Evolutionary conservation across 2,329 filamentous ascomycete genomes (phyloP), one percentile per base, ranked within the genome.

Genomic region (Neonectria faginata): DNA sequence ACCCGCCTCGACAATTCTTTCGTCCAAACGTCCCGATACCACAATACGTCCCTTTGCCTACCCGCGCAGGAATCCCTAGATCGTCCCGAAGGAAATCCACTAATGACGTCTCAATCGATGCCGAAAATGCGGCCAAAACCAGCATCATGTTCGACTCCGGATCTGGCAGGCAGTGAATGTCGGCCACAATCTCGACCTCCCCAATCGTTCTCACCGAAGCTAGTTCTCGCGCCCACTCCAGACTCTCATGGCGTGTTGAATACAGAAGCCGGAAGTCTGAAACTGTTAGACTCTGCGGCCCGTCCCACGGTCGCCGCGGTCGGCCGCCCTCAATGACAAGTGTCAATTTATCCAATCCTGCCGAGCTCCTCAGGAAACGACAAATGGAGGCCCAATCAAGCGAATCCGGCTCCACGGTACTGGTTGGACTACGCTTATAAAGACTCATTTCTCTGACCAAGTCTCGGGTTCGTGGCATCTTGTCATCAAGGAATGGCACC

Each of bases 191-290:
- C 36, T 84, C 82, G 45, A 90, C 65, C 36, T 84, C 79, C 62
- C 80, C 75, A 66, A 89, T 71, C 0, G 82, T 82, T 44, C 78
- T 81, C 27, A 90, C 77, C 33, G 78, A 77, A 16, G 85, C 80
- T 64, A 90, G 71, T 70, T 89, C 84, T 63, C 82, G 81, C 44
- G 85, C 81, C 88, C 88, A 90, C 54, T 87, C 83, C 64, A 90
- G 78, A 44, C 80, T 80, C 57, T 87, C 83, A 68, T 83, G 82
- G 65, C 75, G 79, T 48, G 82, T 78, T 36, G 78, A 74, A 60
- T 75, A 80, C 16, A 85, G 71, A 10, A 85, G 76, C 55, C 81
- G 79, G 66, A 87, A 80, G 64, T 88, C 84, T 14, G 77, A 75
- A 11, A 80, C 78, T 1, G 77, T 78, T 65, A 86, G 82, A 56